Evolutionary conservation across 352 stramenopile genomes (phyloP).

Genomic region (Globisporangium orthogonon): DNA sequence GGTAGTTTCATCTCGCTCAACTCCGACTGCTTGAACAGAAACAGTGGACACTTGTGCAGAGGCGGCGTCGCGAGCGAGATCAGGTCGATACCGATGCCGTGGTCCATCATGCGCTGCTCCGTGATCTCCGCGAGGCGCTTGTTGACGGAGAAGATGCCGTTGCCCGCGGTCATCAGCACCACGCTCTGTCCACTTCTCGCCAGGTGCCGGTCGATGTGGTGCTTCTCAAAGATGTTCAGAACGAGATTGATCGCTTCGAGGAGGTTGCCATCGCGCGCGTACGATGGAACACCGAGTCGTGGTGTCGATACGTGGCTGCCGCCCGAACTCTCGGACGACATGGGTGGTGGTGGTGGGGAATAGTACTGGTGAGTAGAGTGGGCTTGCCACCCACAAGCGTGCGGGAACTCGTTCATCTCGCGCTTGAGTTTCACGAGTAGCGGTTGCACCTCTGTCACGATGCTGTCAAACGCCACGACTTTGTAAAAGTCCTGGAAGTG

Average conservation of each 20-base stretch:
- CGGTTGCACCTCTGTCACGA: slow-evolving; percentile 57
- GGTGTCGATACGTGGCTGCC: slow-evolving; percentile 3
- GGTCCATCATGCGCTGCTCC: slow-evolving; percentile 99
- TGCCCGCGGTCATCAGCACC: slow-evolving; percentile 93
- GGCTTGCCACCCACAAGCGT: slow-evolving; percentile 57
- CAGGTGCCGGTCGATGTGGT: slow-evolving; percentile 97
- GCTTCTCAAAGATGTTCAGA: slow-evolving; percentile 98
- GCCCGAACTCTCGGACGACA: slow-evolving; percentile 7
- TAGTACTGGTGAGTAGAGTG: slow-evolving; percentile 18
- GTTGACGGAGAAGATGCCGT: slow-evolving; percentile 96
- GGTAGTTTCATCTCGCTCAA: slow-evolving; percentile 52
- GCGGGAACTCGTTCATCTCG: slow-evolving; percentile 71
- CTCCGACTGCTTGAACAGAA: slow-evolving; percentile 91
- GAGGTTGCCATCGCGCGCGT: slow-evolving; percentile 90
- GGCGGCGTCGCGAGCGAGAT: slow-evolving; percentile 93
- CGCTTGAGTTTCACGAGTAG: slow-evolving; percentile 70
- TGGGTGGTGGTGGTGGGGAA: slow-evolving; percentile 2
- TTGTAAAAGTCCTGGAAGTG: slow-evolving; percentile 88
- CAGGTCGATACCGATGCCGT: slow-evolving; percentile 98
- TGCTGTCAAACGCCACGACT: slow-evolving; percentile 67
- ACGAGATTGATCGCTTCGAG: slow-evolving; percentile 98
- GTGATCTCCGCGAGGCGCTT: slow-evolving; percentile 94
- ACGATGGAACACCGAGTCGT: slow-evolving; percentile 49
- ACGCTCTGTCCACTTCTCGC: slow-evolving; percentile 94
- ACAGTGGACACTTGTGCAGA: slow-evolving; percentile 96